A percentile compares a stretch with the other conserved stretches of the same genome.
Evolutionary conservation across 805 yeast genomes (phyloP).

Genomic region (Candida yuanshanica): DNA sequence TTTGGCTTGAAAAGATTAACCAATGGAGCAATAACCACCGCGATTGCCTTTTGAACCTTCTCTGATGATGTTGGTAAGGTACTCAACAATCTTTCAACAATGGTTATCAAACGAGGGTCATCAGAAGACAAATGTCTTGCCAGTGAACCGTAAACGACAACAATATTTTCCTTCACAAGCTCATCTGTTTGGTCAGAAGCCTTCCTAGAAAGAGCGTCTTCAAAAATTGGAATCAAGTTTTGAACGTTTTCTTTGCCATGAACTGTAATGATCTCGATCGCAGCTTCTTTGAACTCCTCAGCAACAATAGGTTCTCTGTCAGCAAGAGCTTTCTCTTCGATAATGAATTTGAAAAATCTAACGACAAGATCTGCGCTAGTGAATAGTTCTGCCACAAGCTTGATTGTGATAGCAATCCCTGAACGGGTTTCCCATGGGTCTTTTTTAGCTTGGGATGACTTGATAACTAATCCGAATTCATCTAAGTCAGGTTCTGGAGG

Average conservation of each 20-base stretch:
- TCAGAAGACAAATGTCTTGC: conserved; percentile 72
- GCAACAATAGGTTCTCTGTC: conserved; percentile 71
- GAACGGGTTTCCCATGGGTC: conserved; percentile 86
- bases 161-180: conserved; percentile 67
- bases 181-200: conserved; percentile 48
- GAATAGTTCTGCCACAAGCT: conserved; percentile 45
- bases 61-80: conserved; percentile 87
- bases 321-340: conserved; percentile 60
- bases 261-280: conserved; percentile 58
- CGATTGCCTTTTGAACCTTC: conserved; percentile 81
- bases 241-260: conserved; percentile 71
- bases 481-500: conserved; percentile 79
- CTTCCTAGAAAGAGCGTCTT: conserved; percentile 47
- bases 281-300: conserved; percentile 86
- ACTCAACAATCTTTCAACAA: conserved; percentile 61
- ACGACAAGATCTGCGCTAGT: conserved; percentile 36
- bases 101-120: conserved; percentile 61
- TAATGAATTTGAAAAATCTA: conserved; percentile 55
- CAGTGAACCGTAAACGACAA: conserved; percentile 84
- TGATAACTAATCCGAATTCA: conserved; percentile 71
- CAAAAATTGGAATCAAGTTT: conserved; percentile 74
- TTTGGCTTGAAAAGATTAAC: conserved; percentile 50
- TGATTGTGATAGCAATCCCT: conserved; percentile 68
- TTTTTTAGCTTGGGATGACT: conserved; percentile 50
- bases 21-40: conserved; percentile 81